Conservation (phyloP, 2,329 filamentous ascomycete genomes). For the Corniculantispora saksenae region DNA sequence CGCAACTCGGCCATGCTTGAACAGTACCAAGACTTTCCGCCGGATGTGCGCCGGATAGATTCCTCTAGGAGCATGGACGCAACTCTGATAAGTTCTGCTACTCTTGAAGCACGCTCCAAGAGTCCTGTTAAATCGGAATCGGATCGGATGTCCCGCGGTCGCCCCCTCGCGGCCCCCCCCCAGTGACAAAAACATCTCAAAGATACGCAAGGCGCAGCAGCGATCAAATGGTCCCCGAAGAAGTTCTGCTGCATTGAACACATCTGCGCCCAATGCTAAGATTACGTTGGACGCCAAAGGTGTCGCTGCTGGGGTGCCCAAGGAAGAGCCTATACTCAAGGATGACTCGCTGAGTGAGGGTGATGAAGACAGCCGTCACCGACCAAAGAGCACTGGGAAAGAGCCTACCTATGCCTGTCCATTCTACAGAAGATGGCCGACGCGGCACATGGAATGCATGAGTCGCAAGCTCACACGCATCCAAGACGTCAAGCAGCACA, state of each 20-base stretch:
- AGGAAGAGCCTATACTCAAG: slow-evolving; percentile 7
- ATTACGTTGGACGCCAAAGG: not conserved
- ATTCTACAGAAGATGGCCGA: slow-evolving; percentile 21
- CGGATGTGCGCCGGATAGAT: no score
- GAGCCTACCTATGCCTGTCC: slow-evolving; percentile 24
- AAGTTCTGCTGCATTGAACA: not conserved
- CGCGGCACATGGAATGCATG: slow-evolving; percentile 21
- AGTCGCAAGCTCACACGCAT: slow-evolving; percentile 23
- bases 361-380: slow-evolving; percentile 16
- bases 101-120: no score
- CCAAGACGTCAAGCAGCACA: slow-evolving; percentile 26
- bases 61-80: no score
- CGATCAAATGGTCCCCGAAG: not conserved
- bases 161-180: not conserved
- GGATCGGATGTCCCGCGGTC: slow-evolving; percentile 6
- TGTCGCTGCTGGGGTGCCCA: no score
- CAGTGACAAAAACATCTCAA: slow-evolving; percentile 6
- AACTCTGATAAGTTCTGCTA: no score
- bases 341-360: slow-evolving; percentile 3
- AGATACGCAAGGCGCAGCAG: not conserved
- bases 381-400: not conserved
- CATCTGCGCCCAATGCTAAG: not conserved
- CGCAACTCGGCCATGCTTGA: no score
- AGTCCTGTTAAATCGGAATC: not conserved
- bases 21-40: no score